phyloP scores from a whole-genome alignment of 352 stramenopile species.

The Phytophthora tubulina region DNA sequence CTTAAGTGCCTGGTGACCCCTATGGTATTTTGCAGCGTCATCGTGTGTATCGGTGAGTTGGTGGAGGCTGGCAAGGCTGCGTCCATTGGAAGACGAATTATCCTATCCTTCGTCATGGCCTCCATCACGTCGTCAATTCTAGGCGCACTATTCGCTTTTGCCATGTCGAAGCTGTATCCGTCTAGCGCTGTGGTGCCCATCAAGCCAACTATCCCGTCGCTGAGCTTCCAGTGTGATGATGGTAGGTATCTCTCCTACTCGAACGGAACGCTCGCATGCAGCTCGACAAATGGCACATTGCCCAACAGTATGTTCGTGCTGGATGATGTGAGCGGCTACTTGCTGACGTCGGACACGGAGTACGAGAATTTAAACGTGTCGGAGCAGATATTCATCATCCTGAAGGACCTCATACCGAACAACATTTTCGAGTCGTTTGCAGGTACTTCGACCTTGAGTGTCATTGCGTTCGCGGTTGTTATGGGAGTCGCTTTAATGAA shows the following conservation, averaged over 20 bases:
- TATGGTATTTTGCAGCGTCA: slow-evolving; percentile 76
- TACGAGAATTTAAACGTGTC: slow-evolving; percentile 64
- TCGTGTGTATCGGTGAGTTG: slow-evolving; percentile 68
- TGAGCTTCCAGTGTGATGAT: slow-evolving; percentile 63
- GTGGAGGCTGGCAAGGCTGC: slow-evolving; percentile 64
- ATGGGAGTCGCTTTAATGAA: slow-evolving; percentile 75
- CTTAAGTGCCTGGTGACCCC: slow-evolving; percentile 77
- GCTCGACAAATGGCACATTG: slow-evolving; percentile 40
- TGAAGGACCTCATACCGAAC: slow-evolving; percentile 69
- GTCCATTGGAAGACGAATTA: slow-evolving; percentile 59
- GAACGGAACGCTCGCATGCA: slow-evolving; percentile 56
- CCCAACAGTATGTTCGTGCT: slow-evolving; percentile 55
- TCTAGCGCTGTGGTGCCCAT: slow-evolving; percentile 40
- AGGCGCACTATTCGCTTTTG: slow-evolving; percentile 54
- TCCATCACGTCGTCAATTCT: slow-evolving; percentile 62
- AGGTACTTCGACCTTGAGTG: slow-evolving; percentile 62
- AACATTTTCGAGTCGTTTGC: slow-evolving; percentile 81
- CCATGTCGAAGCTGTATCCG: slow-evolving; percentile 51
- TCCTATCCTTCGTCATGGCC: slow-evolving; percentile 51
- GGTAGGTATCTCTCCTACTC: slow-evolving; percentile 51
- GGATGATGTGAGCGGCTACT: slow-evolving; percentile 63
- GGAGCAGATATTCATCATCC: slow-evolving; percentile 77
- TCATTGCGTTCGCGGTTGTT: slow-evolving; percentile 79
- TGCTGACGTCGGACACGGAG: slow-evolving; percentile 44
- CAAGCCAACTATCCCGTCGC: slow-evolving; percentile 31